phyloP scores from a whole-genome alignment of 2,329 filamentous ascomycete genomes.

The Colletotrichum acutatum region DNA sequence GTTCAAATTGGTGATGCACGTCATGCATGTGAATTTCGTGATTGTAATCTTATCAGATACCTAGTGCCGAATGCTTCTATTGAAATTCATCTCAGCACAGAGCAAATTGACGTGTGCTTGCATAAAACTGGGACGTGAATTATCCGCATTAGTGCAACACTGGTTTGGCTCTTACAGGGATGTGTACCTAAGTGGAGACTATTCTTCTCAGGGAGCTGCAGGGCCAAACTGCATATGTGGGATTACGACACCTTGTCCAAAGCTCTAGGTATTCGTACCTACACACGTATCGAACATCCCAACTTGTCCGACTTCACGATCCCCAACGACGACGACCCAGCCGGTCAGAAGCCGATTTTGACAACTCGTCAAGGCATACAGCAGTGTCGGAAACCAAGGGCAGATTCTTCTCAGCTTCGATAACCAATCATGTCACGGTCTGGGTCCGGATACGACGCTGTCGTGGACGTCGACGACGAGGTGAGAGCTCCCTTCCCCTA shows the following conservation, averaged over 20 bases:
- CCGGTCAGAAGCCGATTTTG: background rate
- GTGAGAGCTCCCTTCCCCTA: conserved; percentile 58
- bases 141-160: conserved; percentile 9
- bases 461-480: conserved; percentile 97
- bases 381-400: background rate
- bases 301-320: background rate
- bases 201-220: conserved; percentile 5
- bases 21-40: background rate
- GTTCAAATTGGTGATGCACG: background rate
- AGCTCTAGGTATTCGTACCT: conserved; percentile 30
- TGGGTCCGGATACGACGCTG: conserved; percentile 88
- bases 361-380: background rate
- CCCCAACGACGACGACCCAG: background rate
- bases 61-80: background rate
- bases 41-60: background rate
- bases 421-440: conserved; percentile 71
- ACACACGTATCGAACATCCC: background rate
- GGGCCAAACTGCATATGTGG: conserved; percentile 24
- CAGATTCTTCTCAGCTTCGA: background rate
- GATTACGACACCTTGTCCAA: conserved; percentile 47
- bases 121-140: background rate
- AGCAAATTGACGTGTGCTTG: background rate
- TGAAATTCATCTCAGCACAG: background rate
- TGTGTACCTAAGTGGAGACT: background rate
- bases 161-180: background rate